Evolutionary conservation across 2,329 filamentous ascomycete genomes (phyloP).

Genomic region (Raffaelea albimanens): DNA sequence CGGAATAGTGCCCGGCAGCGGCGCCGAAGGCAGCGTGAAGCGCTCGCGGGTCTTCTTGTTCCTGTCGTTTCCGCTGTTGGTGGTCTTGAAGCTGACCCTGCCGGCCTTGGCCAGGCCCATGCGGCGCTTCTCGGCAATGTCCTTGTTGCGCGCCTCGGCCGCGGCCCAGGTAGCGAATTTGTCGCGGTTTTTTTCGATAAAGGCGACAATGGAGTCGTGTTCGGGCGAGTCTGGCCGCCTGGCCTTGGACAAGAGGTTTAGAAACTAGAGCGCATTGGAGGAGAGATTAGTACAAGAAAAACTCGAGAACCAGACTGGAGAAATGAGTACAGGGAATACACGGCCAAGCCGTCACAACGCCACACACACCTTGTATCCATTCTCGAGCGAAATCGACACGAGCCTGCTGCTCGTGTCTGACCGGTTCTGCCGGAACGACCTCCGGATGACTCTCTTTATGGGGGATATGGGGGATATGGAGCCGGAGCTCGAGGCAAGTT

Average conservation of each 20-base stretch:
- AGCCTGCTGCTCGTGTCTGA: constrained; percentile 49
- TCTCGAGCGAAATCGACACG: constrained; percentile 51
- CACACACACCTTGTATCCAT: constrained; percentile 56
- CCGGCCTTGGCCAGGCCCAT: too few relatives aligned
- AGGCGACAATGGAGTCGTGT: constrained; percentile 29
- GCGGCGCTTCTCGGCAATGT: not conserved
- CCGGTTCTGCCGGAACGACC: constrained; percentile 52
- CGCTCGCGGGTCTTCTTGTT: not conserved
- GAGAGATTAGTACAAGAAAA: not conserved
- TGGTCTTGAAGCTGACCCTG: not conserved
- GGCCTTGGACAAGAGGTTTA: constrained; percentile 26
- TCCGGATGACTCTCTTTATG: constrained; percentile 48
- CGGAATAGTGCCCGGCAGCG: constrained; percentile 16
- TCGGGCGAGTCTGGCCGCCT: constrained; percentile 27
- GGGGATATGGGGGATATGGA: constrained; percentile 28
- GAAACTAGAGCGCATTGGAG: constrained; percentile 2
- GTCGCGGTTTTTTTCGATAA: constrained; percentile 23
- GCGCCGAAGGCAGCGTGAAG: constrained; percentile 11
- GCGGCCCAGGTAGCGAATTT: constrained; percentile 10
- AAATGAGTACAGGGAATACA: too few relatives aligned
- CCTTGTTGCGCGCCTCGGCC: not conserved
- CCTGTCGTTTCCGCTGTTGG: not conserved
- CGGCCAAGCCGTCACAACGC: too few relatives aligned
- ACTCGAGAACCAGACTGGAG: not conserved
- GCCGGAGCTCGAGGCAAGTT: too few relatives aligned